Evolutionary conservation across 2,329 filamentous ascomycete genomes (phyloP).

Genomic region (Fusarium pseudonygamai): DNA sequence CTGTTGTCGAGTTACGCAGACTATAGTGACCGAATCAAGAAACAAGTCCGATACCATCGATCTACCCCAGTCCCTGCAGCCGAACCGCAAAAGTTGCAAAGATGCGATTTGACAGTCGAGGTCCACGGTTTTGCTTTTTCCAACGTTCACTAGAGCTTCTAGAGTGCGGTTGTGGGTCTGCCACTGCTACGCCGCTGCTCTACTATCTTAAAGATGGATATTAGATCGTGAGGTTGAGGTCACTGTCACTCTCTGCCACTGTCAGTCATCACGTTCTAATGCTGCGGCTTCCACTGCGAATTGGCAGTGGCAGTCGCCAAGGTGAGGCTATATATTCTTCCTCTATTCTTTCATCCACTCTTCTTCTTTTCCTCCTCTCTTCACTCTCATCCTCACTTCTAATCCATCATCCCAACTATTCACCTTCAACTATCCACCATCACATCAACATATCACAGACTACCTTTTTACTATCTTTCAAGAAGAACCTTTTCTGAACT

Average conservation of each 20-base stretch:
- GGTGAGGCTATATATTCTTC: slow-evolving; percentile 5
- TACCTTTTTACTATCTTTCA: not conserved
- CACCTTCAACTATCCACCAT: not conserved
- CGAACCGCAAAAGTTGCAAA: slow-evolving; percentile 1
- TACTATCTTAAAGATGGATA: not conserved
- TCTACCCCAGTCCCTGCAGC: slow-evolving; percentile 4
- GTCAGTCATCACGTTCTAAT: not conserved
- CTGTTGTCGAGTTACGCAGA: not conserved
- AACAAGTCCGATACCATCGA: slow-evolving; percentile 6
- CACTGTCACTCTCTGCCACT: not conserved
- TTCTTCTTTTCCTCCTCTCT: not conserved
- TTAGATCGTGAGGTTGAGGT: not conserved
- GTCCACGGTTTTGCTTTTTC: slow-evolving; percentile 21
- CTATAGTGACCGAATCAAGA: not conserved
- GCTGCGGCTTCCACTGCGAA: not conserved
- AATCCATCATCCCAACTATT: not conserved
- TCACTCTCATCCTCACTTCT: not conserved
- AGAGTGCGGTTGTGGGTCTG: slow-evolving; percentile 4
- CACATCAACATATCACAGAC: not conserved
- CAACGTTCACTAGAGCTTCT: not conserved
- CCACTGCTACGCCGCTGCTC: not conserved
- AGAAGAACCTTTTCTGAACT: not conserved
- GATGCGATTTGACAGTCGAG: not conserved
- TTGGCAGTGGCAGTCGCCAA: not conserved
- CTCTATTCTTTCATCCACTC: not conserved